Conservation (phyloP, 1,284 basidiomycete species). For the Malassezia cuniculi region DNA sequence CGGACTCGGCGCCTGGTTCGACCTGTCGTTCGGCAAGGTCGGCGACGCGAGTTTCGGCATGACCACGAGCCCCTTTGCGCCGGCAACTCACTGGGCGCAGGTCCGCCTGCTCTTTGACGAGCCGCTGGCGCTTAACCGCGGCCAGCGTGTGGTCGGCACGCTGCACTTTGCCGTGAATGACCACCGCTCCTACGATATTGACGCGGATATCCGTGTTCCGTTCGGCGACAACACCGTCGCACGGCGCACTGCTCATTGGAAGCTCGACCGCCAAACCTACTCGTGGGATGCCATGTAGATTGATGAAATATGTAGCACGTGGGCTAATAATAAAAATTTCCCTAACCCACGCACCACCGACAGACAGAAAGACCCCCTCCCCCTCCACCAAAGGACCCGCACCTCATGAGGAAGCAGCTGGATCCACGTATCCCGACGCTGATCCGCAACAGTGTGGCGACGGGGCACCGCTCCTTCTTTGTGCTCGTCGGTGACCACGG, state of each 20-base stretch:
- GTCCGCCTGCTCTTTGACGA: conserved; percentile 34
- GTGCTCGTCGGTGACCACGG: conserved; percentile 91
- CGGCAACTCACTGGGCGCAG: conserved; percentile 43
- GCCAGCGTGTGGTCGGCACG: conserved; percentile 28
- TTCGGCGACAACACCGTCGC: conserved; percentile 14
- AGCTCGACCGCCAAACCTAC: conserved; percentile 39
- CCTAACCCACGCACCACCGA: not conserved
- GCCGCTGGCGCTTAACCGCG: conserved; percentile 35
- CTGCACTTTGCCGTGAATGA: conserved; percentile 35
- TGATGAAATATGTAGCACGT: too few species aligned
- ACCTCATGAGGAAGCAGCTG: conserved; percentile 39
- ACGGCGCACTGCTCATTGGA: conserved; percentile 21
- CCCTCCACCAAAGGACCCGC: not conserved
- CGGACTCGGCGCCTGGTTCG: conserved; percentile 39
- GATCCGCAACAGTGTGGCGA: conserved; percentile 72
- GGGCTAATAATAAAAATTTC: not conserved
- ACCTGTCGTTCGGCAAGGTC: conserved; percentile 25
- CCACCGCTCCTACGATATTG: conserved; percentile 31
- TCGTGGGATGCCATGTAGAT: conserved; percentile 19
- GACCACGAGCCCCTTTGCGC: conserved; percentile 35
- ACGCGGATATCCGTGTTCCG: conserved; percentile 15
- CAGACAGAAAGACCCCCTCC: too few species aligned
- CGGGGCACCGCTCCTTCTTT: conserved; percentile 84
- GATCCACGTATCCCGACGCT: conserved; percentile 84
- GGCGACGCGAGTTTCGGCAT: conserved; percentile 15